These are phyloP conservation scores for Biscogniauxia mediterranea DNA, from an alignment of 2,329 filamentous ascomycete species.

Conservation along the genomic window DNA sequence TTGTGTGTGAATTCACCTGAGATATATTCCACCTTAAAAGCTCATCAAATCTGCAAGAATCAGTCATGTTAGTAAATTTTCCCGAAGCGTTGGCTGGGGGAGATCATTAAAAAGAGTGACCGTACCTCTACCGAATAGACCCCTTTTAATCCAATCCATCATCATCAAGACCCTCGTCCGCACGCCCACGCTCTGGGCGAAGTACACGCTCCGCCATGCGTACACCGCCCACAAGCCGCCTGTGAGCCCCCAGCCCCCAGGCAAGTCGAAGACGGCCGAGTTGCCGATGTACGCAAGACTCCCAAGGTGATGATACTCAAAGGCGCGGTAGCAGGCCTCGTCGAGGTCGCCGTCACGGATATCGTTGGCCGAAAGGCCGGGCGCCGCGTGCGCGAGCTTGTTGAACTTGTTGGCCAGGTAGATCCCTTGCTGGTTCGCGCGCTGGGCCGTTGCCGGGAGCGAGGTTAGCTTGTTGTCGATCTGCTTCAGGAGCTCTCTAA, in stretches of 20 bases:
- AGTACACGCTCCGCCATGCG: slow-evolving; percentile 94
- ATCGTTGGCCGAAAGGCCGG: slow-evolving; percentile 75
- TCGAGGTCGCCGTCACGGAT: slow-evolving; percentile 88
- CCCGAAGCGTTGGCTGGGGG: too few species aligned
- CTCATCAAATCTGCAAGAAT: too few species aligned
- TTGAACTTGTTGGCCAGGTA: slow-evolving; percentile 95
- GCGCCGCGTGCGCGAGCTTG: slow-evolving; percentile 75
- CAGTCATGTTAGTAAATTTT: too few species aligned
- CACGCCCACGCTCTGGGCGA: slow-evolving; percentile 94
- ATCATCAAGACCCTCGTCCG: slow-evolving; percentile 83
- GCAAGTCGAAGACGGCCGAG: slow-evolving; percentile 89
- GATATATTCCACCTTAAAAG: too few species aligned
- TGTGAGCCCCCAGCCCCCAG: slow-evolving; percentile 70
- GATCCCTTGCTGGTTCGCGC: slow-evolving; percentile 90
- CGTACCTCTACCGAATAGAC: slow-evolving; percentile 91
- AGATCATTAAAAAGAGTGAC: neutral
- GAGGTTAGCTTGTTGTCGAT: slow-evolving; percentile 95
- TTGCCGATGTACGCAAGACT: slow-evolving; percentile 95
- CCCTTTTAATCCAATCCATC: slow-evolving; percentile 99
- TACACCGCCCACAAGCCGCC: slow-evolving; percentile 93
- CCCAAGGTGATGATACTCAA: slow-evolving; percentile 90
- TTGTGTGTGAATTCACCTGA: too few species aligned
- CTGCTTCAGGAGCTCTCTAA: slow-evolving; percentile 81
- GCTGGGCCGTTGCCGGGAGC: slow-evolving; percentile 90
- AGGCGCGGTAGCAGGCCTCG: slow-evolving; percentile 88